A percentile compares a stretch with the other conserved stretches of the same genome.
phyloP scores from a whole-genome alignment of 768 basidiomycete species.

The Epithele typhae region DNA sequence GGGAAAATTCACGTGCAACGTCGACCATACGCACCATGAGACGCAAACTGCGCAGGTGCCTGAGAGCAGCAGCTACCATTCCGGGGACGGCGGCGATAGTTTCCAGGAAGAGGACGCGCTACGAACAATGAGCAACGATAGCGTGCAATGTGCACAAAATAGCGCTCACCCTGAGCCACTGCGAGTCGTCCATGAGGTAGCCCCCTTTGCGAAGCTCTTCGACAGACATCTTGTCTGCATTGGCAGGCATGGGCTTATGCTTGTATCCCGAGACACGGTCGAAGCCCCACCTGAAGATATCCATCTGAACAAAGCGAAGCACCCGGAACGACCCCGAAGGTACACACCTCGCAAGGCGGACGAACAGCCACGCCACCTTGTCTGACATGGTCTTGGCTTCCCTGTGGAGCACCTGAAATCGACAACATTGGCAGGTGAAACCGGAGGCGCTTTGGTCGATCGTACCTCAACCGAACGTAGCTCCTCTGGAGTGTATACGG shows the following conservation, averaged over 20 bases:
- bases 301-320: neutral
- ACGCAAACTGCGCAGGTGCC: slow-evolving; percentile 86
- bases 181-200: slow-evolving; percentile 65
- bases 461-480: slow-evolving; percentile 65
- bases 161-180: slow-evolving; percentile 67
- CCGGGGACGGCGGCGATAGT: slow-evolving; percentile 93
- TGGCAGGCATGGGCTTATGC: slow-evolving; percentile 59
- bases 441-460: neutral
- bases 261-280: slow-evolving; percentile 87
- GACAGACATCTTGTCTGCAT: slow-evolving; percentile 54
- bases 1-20: too few species aligned
- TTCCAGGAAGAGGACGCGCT: slow-evolving; percentile 72
- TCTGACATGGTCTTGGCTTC: slow-evolving; percentile 66
- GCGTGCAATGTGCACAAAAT: too few species aligned
- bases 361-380: slow-evolving; percentile 64
- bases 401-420: slow-evolving; percentile 60
- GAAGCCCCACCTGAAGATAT: slow-evolving; percentile 51
- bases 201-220: slow-evolving; percentile 72
- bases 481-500: slow-evolving; percentile 79
- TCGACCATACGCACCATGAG: slow-evolving; percentile 77
- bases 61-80: slow-evolving; percentile 86
- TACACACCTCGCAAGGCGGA: slow-evolving; percentile 45
- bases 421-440: neutral
- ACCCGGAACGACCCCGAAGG: neutral
- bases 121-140: neutral